A percentile compares a stretch with the other conserved stretches of the same genome.
Conservation (phyloP, 139 green algal genomes). For the Zygnema cylindricum region DNA sequence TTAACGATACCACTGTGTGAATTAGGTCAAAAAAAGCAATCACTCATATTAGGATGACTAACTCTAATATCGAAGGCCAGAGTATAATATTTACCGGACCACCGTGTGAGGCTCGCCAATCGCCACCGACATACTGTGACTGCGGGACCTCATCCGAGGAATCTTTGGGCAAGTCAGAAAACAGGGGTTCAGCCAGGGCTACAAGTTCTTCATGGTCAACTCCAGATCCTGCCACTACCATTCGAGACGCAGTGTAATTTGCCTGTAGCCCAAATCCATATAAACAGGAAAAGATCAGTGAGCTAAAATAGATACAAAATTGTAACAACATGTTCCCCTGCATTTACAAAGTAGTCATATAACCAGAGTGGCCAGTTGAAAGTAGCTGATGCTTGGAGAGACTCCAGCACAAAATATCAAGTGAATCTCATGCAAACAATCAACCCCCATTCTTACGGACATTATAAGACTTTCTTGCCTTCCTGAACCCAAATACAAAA, state of each 20-base stretch:
- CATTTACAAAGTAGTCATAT: no score
- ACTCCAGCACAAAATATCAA: no score
- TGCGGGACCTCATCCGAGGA: not conserved
- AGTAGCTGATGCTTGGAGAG: no score
- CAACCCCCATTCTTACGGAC: no score
- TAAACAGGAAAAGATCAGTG: not conserved
- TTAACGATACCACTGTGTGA: no score
- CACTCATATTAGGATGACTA: no score
- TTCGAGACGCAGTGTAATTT: constrained; percentile 77
- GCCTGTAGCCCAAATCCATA: constrained; percentile 6
- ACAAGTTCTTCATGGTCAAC: constrained; percentile 82
- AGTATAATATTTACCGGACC: constrained; percentile 32
- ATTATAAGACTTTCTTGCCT: no score
- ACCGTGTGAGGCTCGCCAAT: constrained; percentile 60
- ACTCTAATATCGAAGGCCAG: no score
- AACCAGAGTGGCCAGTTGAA: no score
- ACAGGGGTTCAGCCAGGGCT: constrained; percentile 62
- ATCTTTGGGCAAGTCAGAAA: constrained; percentile 32
- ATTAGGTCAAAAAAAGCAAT: no score
- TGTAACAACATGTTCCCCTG: not conserved
- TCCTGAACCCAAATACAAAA: no score
- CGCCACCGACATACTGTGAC: constrained; percentile 71
- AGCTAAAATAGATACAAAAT: constrained; percentile 6
- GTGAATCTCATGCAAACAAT: no score
- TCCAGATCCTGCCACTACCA: constrained; percentile 86